Base-by-base conservation (phyloP, 2,329 filamentous ascomycete species). In the Monilinia fructicola region DNA sequence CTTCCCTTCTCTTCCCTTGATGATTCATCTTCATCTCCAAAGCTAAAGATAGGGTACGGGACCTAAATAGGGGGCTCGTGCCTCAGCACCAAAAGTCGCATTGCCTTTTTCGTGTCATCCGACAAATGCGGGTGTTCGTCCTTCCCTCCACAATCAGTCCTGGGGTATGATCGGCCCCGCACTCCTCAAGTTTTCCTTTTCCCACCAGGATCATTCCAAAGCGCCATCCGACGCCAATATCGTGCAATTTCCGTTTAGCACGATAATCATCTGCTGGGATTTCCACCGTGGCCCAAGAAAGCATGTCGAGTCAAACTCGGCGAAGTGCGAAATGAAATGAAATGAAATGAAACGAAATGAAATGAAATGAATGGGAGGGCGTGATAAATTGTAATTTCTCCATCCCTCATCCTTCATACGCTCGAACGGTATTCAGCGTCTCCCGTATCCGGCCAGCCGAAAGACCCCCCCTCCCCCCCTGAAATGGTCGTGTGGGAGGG, bases 91-190 rank as follows among this genome's bases (percentile, higher is more conserved):
- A 54, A 35, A 31, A 38, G 6, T n/a, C 28, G 56, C 53, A 64
- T 55, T 64, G 18, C 52, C 61, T 28, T 35, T 64, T 52, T 31
- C 23, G 60, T 54, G 44, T 55, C 52, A 64, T 44, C 48, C 61
- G 23, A 55, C 61, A 46, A 46, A 21, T 64, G 61, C 38, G 61
- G 61, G 61, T 23, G 21, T 64, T 31, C 38, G 11, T 55, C 40
- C 23, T 55, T 21, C 42, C 52, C 61, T 60, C 58, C 58, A 50
- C 58, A 60, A 64, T 46, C 56, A 26, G 52, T 46, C 61, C 61
- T 64, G 52, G 61, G 61, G 52, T 56, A 64, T 64, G 52, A 64
- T 46, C 38, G 61, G 44, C 61, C 61, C 61, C 61, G 61, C 61
- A 64, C 26, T 64, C 61, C 46, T 56, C 21, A 35, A 55, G 50